Conservation (phyloP, 345 rosid species). For the Gossypium raimondii region DNA sequence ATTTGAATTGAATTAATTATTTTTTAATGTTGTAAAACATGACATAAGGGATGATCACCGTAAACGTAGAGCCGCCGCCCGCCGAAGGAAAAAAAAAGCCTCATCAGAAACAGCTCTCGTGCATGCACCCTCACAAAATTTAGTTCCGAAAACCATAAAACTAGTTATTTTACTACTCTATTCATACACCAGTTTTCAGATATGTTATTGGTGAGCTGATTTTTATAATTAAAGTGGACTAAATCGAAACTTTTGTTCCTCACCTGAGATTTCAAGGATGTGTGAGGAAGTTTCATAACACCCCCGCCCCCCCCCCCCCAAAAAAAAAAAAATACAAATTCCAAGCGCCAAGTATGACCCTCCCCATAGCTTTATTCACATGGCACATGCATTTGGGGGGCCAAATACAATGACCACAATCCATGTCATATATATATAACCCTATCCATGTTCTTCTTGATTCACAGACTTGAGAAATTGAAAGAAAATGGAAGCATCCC, state of each 20-base stretch:
- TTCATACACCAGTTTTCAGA: not conserved
- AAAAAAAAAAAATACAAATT: not conserved
- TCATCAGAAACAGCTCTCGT: not conserved
- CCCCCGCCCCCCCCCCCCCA: too few species aligned
- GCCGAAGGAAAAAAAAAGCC: too few species aligned
- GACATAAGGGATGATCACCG: too few species aligned
- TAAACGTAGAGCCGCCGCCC: too few species aligned
- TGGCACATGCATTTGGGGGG: too few species aligned
- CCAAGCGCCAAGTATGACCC: constrained; percentile 31
- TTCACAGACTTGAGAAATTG: not conserved
- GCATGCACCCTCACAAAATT: not conserved
- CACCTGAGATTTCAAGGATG: not conserved
- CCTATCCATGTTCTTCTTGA: not conserved
- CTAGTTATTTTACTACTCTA: not conserved
- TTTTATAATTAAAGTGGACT: not conserved
- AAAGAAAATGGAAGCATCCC: constrained; percentile 9
- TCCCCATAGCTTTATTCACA: not conserved
- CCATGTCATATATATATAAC: constrained; percentile 8
- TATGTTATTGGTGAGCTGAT: not conserved
- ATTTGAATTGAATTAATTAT: too few species aligned
- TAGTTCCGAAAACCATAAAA: not conserved
- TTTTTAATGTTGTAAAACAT: too few species aligned
- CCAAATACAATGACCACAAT: not conserved
- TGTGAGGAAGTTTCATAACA: constrained; percentile 15
- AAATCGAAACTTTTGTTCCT: constrained; percentile 1